phyloP scores from a whole-genome alignment of 495 filamentous ascomycete genomes.

The Zalerion maritima region DNA sequence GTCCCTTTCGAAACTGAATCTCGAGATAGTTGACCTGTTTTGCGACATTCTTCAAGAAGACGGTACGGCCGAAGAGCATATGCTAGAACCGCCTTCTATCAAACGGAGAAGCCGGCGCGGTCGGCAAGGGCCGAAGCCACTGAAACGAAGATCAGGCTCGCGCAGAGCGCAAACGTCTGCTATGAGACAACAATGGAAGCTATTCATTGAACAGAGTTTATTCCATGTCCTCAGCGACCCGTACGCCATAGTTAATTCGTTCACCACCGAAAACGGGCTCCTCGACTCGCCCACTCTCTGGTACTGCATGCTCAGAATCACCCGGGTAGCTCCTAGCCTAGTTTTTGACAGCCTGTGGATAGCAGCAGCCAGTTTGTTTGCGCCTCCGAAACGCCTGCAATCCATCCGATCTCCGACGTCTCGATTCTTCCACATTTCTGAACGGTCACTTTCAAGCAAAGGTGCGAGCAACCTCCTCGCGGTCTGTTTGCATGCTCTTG shows the following conservation, averaged over 20 bases:
- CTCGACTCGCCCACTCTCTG: constrained; percentile 36
- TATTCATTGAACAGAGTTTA: constrained; percentile 57
- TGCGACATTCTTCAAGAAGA: constrained; percentile 39
- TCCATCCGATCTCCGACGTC: constrained; percentile 22
- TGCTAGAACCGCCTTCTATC: constrained; percentile 25
- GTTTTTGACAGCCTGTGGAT: constrained; percentile 68
- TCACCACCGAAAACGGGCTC: constrained; percentile 33
- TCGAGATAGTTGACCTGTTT: constrained; percentile 35
- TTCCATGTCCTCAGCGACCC: constrained; percentile 60
- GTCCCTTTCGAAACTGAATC: constrained; percentile 24
- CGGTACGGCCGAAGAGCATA: constrained; percentile 29
- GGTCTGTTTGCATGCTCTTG: constrained; percentile 37
- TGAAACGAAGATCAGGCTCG: constrained; percentile 20
- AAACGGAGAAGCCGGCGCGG: constrained; percentile 6
- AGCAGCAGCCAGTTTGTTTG: constrained; percentile 51
- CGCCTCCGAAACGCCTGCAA: constrained; percentile 43
- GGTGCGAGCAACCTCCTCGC: constrained; percentile 36
- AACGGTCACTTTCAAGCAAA: constrained; percentile 21
- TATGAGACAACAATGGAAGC: constrained; percentile 30
- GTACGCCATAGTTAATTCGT: constrained; percentile 48
- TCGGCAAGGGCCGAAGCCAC: constrained; percentile 15
- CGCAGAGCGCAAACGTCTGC: constrained; percentile 8
- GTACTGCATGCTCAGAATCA: constrained; percentile 39
- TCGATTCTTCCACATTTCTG: constrained; percentile 23
- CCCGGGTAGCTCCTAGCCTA: constrained; percentile 34